These are phyloP conservation scores for Ophiocordyceps camponoti-saundersi DNA, from an alignment of 2,329 filamentous ascomycete genomes.

Conservation along the genomic window DNA sequence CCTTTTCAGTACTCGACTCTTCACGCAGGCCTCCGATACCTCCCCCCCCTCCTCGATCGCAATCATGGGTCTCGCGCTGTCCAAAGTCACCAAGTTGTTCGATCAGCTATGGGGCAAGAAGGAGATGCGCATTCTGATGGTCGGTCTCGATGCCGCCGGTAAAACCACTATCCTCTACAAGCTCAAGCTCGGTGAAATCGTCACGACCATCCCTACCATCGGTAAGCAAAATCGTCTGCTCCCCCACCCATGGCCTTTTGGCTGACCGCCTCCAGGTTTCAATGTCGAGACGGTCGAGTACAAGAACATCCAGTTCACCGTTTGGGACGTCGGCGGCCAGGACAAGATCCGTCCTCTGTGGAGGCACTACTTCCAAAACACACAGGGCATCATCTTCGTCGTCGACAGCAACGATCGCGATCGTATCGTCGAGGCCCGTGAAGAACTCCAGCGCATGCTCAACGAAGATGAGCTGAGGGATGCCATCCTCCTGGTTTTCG, in stretches of 20 bases:
- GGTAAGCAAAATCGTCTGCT: conserved; percentile 31
- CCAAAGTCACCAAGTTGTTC: conserved; percentile 94
- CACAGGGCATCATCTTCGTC: conserved; percentile 99
- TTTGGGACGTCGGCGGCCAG: conserved; percentile 99
- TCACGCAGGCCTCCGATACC: conserved; percentile 11
- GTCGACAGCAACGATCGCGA: conserved; percentile 98
- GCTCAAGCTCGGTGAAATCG: conserved; percentile 97
- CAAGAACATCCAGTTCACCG: conserved; percentile 99
- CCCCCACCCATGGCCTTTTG: conserved; percentile 4
- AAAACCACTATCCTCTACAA: conserved; percentile 99
- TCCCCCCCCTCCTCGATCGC: conserved; percentile 26
- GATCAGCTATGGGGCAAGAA: conserved; percentile 97
- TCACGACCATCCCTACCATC: conserved; percentile 97
- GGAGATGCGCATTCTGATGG: conserved; percentile 99
- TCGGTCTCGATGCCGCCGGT: conserved; percentile 96
- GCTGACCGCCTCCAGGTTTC: conserved; percentile 47
- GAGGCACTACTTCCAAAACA: conserved; percentile 99
- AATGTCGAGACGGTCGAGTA: conserved; percentile 99
- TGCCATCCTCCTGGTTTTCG: conserved; percentile 90
- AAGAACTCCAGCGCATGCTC: conserved; percentile 95
- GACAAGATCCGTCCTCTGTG: conserved; percentile 99
- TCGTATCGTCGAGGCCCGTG: conserved; percentile 89
- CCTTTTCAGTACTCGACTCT: conserved; percentile 2
- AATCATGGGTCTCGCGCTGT: conserved; percentile 96
- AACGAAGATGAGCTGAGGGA: conserved; percentile 98